These are phyloP conservation scores for Tephrocybe sp. DNA, from an alignment of 768 basidiomycete species.

Conservation along the genomic window DNA sequence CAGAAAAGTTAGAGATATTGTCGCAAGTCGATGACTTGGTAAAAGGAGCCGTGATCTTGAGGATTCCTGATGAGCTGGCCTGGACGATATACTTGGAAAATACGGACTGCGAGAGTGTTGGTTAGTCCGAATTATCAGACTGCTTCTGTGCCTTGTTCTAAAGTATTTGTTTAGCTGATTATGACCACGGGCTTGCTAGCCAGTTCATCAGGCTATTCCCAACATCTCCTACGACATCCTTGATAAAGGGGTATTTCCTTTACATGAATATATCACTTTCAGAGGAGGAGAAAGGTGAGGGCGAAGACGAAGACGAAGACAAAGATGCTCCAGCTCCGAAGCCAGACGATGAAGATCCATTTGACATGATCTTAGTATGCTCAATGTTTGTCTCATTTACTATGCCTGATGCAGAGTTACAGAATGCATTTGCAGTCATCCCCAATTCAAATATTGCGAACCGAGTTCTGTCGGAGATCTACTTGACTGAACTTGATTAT, in stretches of 20 bases:
- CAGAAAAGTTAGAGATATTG: conserved; percentile 48
- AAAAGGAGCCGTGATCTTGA: conserved; percentile 72
- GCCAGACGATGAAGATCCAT: conserved; percentile 50
- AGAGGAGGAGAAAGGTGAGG: conserved; percentile 36
- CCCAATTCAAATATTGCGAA: conserved; percentile 65
- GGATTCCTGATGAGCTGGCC: conserved; percentile 75
- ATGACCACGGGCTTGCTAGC: conserved; percentile 55
- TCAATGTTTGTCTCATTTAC: neutral
- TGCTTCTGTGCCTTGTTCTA: neutral
- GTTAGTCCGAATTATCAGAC: no score
- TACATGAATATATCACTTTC: conserved; percentile 51
- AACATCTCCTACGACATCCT: conserved; percentile 45
- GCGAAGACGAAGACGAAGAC: conserved; percentile 34
- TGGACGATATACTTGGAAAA: conserved; percentile 82
- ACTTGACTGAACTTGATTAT: conserved; percentile 71
- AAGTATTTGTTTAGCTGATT: conserved; percentile 46
- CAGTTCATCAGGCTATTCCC: conserved; percentile 72
- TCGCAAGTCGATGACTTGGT: conserved; percentile 71
- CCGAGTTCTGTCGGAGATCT: conserved; percentile 64
- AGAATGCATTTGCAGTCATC: conserved; percentile 57
- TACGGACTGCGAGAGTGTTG: conserved; percentile 62
- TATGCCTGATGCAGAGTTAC: neutral
- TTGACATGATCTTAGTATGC: conserved; percentile 64
- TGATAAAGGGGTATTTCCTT: conserved; percentile 68
- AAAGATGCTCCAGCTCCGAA: conserved; percentile 29